Evolutionary conservation across 176 grass and related monocot species (phyloP).

Genomic region (Hyparrhenia diplandra): DNA sequence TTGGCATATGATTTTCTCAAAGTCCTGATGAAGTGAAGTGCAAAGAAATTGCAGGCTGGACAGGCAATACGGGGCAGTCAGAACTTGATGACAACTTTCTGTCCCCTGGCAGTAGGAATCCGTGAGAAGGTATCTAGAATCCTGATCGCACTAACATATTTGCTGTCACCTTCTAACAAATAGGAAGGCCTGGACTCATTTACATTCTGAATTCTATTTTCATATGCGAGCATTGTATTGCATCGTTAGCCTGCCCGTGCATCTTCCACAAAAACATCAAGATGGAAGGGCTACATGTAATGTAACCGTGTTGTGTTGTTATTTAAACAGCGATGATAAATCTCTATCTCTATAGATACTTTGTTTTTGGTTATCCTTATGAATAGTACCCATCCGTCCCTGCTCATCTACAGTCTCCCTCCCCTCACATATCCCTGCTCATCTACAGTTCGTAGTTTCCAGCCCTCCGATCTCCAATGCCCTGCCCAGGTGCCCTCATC

Average conservation of each 20-base stretch:
- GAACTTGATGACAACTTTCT: constrained; percentile 11
- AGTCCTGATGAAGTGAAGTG: background rate
- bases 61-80: background rate
- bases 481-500: too few relatives aligned
- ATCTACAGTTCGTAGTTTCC: too few relatives aligned
- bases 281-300: background rate
- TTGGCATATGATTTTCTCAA: background rate
- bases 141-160: constrained; percentile 8
- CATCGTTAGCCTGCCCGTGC: background rate
- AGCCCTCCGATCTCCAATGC: too few relatives aligned
- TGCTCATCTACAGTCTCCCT: too few relatives aligned
- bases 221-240: background rate
- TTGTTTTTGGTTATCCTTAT: too few relatives aligned
- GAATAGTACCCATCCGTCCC: too few relatives aligned
- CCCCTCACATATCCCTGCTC: too few relatives aligned
- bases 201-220: background rate
- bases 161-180: background rate
- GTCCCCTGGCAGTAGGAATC: background rate
- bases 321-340: background rate
- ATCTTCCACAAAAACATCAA: constrained; percentile 9
- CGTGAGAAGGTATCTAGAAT: constrained; percentile 4
- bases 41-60: background rate
- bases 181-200: background rate
- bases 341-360: too few relatives aligned
- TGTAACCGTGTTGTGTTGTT: constrained; percentile 2